Conservation (phyloP, 176 grass and related monocot species). For the Juncus inflexus region DNA sequence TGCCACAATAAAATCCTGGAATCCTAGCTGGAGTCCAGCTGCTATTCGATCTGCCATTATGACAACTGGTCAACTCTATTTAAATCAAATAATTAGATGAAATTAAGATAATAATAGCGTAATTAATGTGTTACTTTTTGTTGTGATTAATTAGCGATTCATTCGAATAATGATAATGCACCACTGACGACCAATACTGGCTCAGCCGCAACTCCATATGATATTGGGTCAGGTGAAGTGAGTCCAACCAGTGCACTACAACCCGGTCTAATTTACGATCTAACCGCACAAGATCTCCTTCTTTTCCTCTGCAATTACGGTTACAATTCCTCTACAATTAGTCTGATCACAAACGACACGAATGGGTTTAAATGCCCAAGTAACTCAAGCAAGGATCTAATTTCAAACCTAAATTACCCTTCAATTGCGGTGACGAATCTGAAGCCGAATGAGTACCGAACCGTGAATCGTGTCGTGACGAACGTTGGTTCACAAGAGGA, state of each 20-base stretch:
- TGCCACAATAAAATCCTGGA: constrained; percentile 64
- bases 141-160: constrained; percentile 35
- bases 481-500: constrained; percentile 56
- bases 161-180: constrained; percentile 42
- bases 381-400: constrained; percentile 60
- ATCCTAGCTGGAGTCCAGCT: constrained; percentile 75
- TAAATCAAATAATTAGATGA: background rate
- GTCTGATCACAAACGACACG: constrained; percentile 41
- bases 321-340: constrained; percentile 48
- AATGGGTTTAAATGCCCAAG: constrained; percentile 42
- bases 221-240: constrained; percentile 67
- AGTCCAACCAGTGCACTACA: constrained; percentile 53
- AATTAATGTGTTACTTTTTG: constrained; percentile 6
- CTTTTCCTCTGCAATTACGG: constrained; percentile 87
- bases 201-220: constrained; percentile 52
- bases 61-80: constrained; percentile 45
- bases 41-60: constrained; percentile 81
- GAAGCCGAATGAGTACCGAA: constrained; percentile 7
- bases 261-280: constrained; percentile 70
- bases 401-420: constrained; percentile 89
- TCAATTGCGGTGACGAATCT: constrained; percentile 58
- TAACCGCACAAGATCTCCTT: constrained; percentile 48
- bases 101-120: background rate
- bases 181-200: constrained; percentile 45
- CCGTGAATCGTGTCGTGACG: constrained; percentile 41